phyloP scores from a whole-genome alignment of 2,329 filamentous ascomycete genomes.

The Colletotrichum scovillei region DNA sequence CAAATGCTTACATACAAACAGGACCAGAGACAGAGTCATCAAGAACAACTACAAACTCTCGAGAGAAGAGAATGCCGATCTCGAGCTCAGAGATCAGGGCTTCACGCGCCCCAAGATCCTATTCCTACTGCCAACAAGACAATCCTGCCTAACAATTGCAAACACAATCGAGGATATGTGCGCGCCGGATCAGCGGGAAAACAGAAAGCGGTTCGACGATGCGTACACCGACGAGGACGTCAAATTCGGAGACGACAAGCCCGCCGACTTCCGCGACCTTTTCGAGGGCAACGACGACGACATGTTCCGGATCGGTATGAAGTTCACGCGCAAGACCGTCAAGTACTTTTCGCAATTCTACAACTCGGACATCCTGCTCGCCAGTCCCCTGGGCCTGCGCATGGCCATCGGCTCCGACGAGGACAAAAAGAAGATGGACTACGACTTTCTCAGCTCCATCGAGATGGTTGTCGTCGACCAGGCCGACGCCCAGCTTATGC shows the following conservation, averaged over 20 bases:
- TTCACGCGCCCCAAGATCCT: constrained; percentile 95
- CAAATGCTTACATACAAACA: constrained; percentile 44
- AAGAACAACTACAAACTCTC: constrained; percentile 89
- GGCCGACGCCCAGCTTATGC: constrained; percentile 93
- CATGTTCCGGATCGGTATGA: constrained; percentile 95
- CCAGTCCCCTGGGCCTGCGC: constrained; percentile 88
- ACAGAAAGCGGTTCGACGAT: constrained; percentile 91
- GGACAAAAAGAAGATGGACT: constrained; percentile 72
- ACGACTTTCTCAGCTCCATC: constrained; percentile 93
- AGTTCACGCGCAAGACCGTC: constrained; percentile 95
- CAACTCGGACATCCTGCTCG: constrained; percentile 93
- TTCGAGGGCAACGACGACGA: constrained; percentile 98
- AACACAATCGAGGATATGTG: constrained; percentile 81
- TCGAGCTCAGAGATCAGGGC: constrained; percentile 90
- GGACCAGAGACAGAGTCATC: constrained; percentile 87
- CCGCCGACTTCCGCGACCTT: constrained; percentile 87
- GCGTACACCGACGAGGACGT: constrained; percentile 78
- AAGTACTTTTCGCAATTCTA: constrained; percentile 97
- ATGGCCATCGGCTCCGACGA: constrained; percentile 88
- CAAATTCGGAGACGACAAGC: constrained; percentile 77
- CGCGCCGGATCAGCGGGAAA: constrained; percentile 91
- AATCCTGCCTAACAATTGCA: constrained; percentile 83
- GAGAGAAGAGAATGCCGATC: constrained; percentile 72
- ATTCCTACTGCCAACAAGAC: constrained; percentile 88
- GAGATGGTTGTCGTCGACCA: constrained; percentile 93